Percentiles rank a stretch among this genome's conserved stretches.
These are phyloP conservation scores for Phyllosticta citriasiana DNA, from an alignment of 2,329 filamentous ascomycete species.

Conservation along the genomic window DNA sequence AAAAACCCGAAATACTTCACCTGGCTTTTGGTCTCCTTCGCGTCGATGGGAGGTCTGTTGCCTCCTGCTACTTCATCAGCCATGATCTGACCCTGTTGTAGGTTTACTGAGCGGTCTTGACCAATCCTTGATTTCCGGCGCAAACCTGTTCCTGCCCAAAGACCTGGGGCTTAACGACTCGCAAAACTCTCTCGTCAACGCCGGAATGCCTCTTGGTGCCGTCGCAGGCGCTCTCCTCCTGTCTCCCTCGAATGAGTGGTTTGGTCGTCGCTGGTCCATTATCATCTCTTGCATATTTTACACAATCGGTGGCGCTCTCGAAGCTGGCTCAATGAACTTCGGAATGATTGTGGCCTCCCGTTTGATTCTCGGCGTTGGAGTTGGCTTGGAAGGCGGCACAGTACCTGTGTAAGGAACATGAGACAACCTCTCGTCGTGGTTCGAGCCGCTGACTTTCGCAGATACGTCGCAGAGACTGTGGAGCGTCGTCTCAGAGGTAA, in stretches of 20 bases:
- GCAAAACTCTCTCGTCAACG: conserved; percentile 57
- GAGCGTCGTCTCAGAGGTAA: conserved; percentile 59
- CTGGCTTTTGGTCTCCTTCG: conserved; percentile 57
- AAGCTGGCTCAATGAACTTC: conserved; percentile 58
- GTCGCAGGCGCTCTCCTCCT: conserved; percentile 60
- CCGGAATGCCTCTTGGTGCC: conserved; percentile 61
- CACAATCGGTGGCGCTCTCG: conserved; percentile 58
- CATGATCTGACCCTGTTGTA: not conserved
- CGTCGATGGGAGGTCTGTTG: conserved; percentile 56
- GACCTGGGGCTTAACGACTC: conserved; percentile 45
- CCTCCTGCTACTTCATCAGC: too few relatives aligned
- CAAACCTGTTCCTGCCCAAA: conserved; percentile 54
- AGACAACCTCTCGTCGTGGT: too few relatives aligned
- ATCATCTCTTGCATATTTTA: conserved; percentile 60
- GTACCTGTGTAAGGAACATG: conserved; percentile 45
- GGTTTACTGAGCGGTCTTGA: conserved; percentile 58
- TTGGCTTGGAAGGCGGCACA: conserved; percentile 64
- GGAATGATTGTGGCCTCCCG: conserved; percentile 61
- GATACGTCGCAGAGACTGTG: conserved; percentile 62
- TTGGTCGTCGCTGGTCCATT: conserved; percentile 59
- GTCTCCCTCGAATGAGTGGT: conserved; percentile 55
- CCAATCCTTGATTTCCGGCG: conserved; percentile 62
- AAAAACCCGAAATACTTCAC: conserved; percentile 56
- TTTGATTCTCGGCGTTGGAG: conserved; percentile 59
- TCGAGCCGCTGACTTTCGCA: not conserved